Evolutionary conservation across 2,329 filamentous ascomycete species (phyloP).

Genomic region (Hansfordia pulvinata): DNA sequence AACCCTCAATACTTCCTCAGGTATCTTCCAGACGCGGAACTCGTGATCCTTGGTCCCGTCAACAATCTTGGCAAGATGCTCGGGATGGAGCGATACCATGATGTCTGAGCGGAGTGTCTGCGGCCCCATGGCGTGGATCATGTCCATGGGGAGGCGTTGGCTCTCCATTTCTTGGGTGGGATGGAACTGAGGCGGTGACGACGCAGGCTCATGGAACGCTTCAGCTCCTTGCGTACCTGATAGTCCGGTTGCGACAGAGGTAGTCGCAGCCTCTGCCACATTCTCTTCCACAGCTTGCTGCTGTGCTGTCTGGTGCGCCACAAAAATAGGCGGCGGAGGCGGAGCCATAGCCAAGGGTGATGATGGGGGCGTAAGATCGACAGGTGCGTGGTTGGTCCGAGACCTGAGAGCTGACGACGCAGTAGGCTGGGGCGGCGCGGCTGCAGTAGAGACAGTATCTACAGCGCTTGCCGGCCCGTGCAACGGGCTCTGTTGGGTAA

Average conservation of each 20-base stretch:
- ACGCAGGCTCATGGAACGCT: background rate
- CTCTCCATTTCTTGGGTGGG: constrained; percentile 17
- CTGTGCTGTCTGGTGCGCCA: too few species aligned
- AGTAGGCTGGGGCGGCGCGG: too few species aligned
- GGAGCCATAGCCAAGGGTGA: too few species aligned
- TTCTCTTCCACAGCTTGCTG: too few species aligned
- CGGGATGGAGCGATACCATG: constrained; percentile 42
- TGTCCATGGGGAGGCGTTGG: constrained; percentile 16
- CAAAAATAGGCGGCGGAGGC: too few species aligned
- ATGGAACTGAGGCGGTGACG: constrained; percentile 1
- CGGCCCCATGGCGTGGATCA: constrained; percentile 16
- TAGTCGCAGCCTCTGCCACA: background rate
- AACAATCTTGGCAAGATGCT: constrained; percentile 33
- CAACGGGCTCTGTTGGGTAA: constrained; percentile 4
- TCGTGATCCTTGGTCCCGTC: constrained; percentile 38
- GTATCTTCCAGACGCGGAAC: constrained; percentile 40
- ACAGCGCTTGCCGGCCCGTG: too few species aligned
- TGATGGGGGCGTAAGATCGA: constrained; percentile 4
- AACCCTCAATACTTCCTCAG: constrained; percentile 39
- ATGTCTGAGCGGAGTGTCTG: constrained; percentile 29
- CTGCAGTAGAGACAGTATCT: too few species aligned
- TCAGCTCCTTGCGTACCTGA: constrained; percentile 1
- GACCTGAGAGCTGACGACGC: constrained; percentile 2
- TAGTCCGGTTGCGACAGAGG: too few species aligned
- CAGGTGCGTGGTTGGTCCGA: constrained; percentile 3